A percentile compares a stretch with the other conserved stretches of the same genome.
Conservation (phyloP, 2,329 filamentous ascomycete genomes). For the Colletotrichum godetiae region DNA sequence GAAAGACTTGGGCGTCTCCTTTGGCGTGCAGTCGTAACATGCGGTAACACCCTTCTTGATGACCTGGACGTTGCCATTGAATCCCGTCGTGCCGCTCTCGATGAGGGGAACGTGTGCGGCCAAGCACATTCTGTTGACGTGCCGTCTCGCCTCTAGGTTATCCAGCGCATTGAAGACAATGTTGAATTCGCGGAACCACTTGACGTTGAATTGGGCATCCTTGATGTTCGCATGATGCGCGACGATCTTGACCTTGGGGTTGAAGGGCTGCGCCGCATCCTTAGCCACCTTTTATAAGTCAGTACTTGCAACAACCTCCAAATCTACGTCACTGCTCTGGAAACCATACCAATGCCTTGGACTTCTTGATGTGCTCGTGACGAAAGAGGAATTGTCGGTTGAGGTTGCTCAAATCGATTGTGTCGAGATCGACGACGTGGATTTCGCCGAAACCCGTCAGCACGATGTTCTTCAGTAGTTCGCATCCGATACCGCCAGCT, state of each 20-base stretch:
- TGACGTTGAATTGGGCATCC: constrained; percentile 84
- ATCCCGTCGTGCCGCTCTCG: constrained; percentile 97
- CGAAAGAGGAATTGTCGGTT: constrained; percentile 98
- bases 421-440: constrained; percentile 96
- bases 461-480: constrained; percentile 95
- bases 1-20: constrained; percentile 91
- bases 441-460: constrained; percentile 93
- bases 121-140: constrained; percentile 98
- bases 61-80: constrained; percentile 96
- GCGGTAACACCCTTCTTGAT: constrained; percentile 93
- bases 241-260: constrained; percentile 85
- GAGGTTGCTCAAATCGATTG: constrained; percentile 96
- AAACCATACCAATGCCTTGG: constrained; percentile 84
- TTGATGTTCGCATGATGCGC: constrained; percentile 97
- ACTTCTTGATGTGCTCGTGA: constrained; percentile 97
- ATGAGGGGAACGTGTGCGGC: constrained; percentile 90
- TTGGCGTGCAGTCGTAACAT: constrained; percentile 94
- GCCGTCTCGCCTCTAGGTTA: constrained; percentile 91
- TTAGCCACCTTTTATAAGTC: constrained; percentile 78
- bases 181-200: constrained; percentile 86
- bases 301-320: not conserved
- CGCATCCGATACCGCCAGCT: constrained; percentile 96
- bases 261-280: constrained; percentile 90
- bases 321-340: constrained; percentile 6
- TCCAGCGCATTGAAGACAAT: constrained; percentile 97